Evolutionary conservation across 2,329 filamentous ascomycete genomes (phyloP), one percentile per base, ranked within the genome.

Genomic region (Pezicula carpinea): DNA sequence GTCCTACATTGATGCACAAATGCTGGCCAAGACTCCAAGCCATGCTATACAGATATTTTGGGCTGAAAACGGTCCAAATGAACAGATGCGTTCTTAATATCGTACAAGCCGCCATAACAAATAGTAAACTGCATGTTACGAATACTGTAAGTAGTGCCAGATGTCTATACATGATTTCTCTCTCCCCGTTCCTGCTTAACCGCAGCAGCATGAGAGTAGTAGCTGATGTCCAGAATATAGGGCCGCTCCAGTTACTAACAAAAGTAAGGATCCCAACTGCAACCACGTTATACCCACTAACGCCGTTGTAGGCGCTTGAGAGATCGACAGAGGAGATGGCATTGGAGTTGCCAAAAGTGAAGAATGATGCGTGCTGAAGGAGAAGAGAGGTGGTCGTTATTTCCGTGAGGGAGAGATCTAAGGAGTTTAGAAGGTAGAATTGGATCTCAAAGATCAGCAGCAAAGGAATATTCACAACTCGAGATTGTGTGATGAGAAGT

Each of bases 31-130:
- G 62, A 52, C 79, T 82, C 95, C 93, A 99, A 13, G 86, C 89
- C 74, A 93, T 85, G 53, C 83, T 87, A 65, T 95, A 99, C 55
- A 99, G 69, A 66, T 91, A 97, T 67, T 97, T 99, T 0, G 93
- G 93, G 54, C 89, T 95, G 66, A 99, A 99, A 10, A 99, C 93
- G 1, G 92, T 97, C 93, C 93, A 99, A 52, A 99, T 91, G 64
- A 99, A 99, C 48, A 99, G 67, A 73, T 99, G 93, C 23, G 88
- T 89, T 55, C 92, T 75, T 62, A 99, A 66, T 6, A 79, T 74
- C 40, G 87, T 90, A 66, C 93, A 99, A 14, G 92, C 90, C 13
- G 77, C 80, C 92, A 97, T 97, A 19, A 96, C 85, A 39, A 82
- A 85, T 3, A 81, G 67, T 44, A 88, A 67, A 53, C 81, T 82